Percentiles rank a stretch among this genome's conserved stretches.
These are phyloP conservation scores for Globisporangium mamillatum DNA, from an alignment of 352 stramenopile genomes.

Conservation along the genomic window DNA sequence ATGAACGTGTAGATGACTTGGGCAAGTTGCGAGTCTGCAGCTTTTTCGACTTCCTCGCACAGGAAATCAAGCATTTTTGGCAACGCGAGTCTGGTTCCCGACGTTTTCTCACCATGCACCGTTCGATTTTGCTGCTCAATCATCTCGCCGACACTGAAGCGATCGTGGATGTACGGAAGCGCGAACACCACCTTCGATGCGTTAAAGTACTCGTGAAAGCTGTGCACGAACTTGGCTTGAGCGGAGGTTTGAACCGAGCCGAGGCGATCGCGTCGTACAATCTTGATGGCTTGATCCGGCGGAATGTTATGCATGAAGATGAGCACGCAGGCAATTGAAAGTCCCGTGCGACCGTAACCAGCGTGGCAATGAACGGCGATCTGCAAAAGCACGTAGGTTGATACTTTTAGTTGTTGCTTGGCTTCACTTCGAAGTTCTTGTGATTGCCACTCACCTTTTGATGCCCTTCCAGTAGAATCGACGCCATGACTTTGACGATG, in stretches of 20 bases:
- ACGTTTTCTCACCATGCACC: conserved; percentile 37
- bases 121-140: conserved; percentile 72
- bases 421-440: background rate
- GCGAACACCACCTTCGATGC: conserved; percentile 69
- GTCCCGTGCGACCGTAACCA: conserved; percentile 82
- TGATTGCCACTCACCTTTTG: conserved; percentile 34
- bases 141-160: conserved; percentile 57
- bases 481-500: conserved; percentile 84
- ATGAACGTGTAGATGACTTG: conserved; percentile 23
- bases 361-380: conserved; percentile 89
- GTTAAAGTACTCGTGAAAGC: conserved; percentile 78
- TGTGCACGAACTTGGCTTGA: conserved; percentile 69
- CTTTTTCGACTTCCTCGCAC: conserved; percentile 45
- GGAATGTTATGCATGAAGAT: conserved; percentile 84
- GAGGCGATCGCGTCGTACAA: conserved; percentile 68
- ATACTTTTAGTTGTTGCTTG: background rate
- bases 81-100: conserved; percentile 29
- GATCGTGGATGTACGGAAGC: conserved; percentile 68
- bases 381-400: conserved; percentile 18
- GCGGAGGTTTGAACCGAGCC: conserved; percentile 77
- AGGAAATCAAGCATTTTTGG: conserved; percentile 62
- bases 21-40: conserved; percentile 16
- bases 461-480: conserved; percentile 61
- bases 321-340: conserved; percentile 83
- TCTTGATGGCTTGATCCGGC: conserved; percentile 60